A percentile compares a stretch with the other conserved stretches of the same genome.
Evolutionary conservation across 805 yeast species (phyloP).

Genomic region (Lachancea mirantina): DNA sequence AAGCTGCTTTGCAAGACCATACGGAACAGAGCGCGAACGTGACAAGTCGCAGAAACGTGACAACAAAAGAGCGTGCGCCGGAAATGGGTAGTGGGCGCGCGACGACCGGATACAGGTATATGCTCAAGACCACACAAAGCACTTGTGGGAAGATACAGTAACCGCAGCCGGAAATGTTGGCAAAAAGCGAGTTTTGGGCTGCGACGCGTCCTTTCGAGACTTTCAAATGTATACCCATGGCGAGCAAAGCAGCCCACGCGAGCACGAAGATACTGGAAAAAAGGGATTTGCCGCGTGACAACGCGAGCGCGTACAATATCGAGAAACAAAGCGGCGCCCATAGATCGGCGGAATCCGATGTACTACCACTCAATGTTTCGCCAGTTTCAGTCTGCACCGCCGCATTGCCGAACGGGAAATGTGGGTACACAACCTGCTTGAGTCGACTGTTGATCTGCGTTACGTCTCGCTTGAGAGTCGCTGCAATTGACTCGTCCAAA

Average conservation of each 20-base stretch:
- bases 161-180: slow-evolving; percentile 29
- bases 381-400: not conserved
- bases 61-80: slow-evolving; percentile 14
- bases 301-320: slow-evolving; percentile 25
- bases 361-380: not conserved
- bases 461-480: slow-evolving; percentile 28
- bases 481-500: slow-evolving; percentile 25
- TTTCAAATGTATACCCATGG: slow-evolving; percentile 28
- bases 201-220: slow-evolving; percentile 19
- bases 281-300: slow-evolving; percentile 22
- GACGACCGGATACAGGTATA: slow-evolving; percentile 23
- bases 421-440: slow-evolving; percentile 30
- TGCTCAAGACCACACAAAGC: slow-evolving; percentile 21
- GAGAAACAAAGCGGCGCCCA: slow-evolving; percentile 33
- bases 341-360: slow-evolving; percentile 18
- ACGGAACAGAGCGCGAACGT: slow-evolving; percentile 14
- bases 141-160: slow-evolving; percentile 32
- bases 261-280: slow-evolving; percentile 29
- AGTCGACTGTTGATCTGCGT: slow-evolving; percentile 26
- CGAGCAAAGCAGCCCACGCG: slow-evolving; percentile 24
- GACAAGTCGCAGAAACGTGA: slow-evolving; percentile 15
- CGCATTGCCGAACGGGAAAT: slow-evolving; percentile 14
- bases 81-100: slow-evolving; percentile 11
- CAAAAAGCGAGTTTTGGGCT: slow-evolving; percentile 19
- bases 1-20: slow-evolving; percentile 25